Base-by-base conservation (phyloP, 192 early-diverging fungal species). In the Coemansia interrupta region DNA sequence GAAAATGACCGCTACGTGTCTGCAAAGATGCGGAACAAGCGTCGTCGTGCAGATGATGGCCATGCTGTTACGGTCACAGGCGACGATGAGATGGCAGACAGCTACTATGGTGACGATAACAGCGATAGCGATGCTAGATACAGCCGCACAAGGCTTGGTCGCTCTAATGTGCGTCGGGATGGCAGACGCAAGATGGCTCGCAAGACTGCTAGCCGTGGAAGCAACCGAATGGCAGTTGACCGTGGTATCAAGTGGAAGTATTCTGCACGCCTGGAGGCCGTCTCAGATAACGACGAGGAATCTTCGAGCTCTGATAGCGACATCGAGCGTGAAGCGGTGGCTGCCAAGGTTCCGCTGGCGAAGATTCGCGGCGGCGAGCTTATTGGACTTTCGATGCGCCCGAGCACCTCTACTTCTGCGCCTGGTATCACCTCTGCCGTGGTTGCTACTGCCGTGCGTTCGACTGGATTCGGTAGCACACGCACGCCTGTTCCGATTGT, bases 331-430 rank as follows among this genome's bases (percentile, higher is more conserved):
- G 68, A 68, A 18, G 74, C 74, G 15, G 39, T 78, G 28, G 51
- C 74, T 0, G 57, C 74, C 17, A 78, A 78, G 51, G 74, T 78
- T 26, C 74, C 74, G 7, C 43, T 54, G 22, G 44, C 57, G 18
- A 71, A 64, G 55, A 78, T 78, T 39, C 68, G 74, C 12, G 74
- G 74, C 24, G 74, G 74, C 19, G 74, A 78, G 58, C 64, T 78
- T 11, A 71, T 78, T 20, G 74, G 74, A 1, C 60, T 78, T 20
- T 78, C 74, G 1, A 50, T 71, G 45, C 74, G 58, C 12, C 59
- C 61, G 10, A 67, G 63, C 20, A 36, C 54, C 0, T 67, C 61
- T 13, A 19, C 49, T 15, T 63, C 68, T 0, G 29, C 55, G 9
- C 29, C 59, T 0, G 44, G 36, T 36, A 17, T 10, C 10, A 24